A percentile compares a stretch with the other conserved stretches of the same genome.
phyloP scores from a whole-genome alignment of 306 rosid genomes.

The Sphenostylis stenocarpa region DNA sequence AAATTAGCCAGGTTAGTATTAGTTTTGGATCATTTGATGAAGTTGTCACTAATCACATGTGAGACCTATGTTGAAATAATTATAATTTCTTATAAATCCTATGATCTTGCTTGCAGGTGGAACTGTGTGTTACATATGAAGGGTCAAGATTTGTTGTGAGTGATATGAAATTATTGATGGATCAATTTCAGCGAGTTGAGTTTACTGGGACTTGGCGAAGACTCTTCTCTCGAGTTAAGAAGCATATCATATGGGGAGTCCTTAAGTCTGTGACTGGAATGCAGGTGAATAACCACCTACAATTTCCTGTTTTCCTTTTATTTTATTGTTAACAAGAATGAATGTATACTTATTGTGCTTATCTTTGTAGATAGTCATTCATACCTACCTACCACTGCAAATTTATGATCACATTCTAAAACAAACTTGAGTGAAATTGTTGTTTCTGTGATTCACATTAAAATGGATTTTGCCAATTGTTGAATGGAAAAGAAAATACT shows the following conservation, averaged over 20 bases:
- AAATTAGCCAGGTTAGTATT: constrained; percentile 88
- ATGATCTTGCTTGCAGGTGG: constrained; percentile 60
- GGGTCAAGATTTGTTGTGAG: constrained; percentile 86
- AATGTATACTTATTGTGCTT: not conserved
- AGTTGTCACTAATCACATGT: not conserved
- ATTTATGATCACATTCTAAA: not conserved
- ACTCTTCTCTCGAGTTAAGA: constrained; percentile 92
- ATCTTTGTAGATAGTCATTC: constrained; percentile 1
- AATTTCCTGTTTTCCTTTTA: constrained; percentile 13
- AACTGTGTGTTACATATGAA: constrained; percentile 77
- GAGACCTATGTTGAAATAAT: not conserved
- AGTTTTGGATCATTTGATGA: constrained; percentile 20
- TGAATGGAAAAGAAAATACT: not conserved
- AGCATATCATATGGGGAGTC: constrained; percentile 99
- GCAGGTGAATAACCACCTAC: constrained; percentile 62
- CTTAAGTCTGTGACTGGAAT: constrained; percentile 95
- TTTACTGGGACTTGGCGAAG: constrained; percentile 91
- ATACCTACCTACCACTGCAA: constrained; percentile 27
- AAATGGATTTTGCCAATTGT: not conserved
- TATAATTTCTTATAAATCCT: constrained; percentile 15
- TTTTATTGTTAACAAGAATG: not conserved
- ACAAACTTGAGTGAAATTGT: not conserved
- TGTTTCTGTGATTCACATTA: constrained; percentile 3
- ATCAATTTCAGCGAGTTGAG: constrained; percentile 86
- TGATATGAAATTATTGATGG: constrained; percentile 89